Evolutionary conservation across 1,284 basidiomycete genomes (phyloP), one percentile per base, ranked within the genome.

Genomic region (Puccinia hordei): DNA sequence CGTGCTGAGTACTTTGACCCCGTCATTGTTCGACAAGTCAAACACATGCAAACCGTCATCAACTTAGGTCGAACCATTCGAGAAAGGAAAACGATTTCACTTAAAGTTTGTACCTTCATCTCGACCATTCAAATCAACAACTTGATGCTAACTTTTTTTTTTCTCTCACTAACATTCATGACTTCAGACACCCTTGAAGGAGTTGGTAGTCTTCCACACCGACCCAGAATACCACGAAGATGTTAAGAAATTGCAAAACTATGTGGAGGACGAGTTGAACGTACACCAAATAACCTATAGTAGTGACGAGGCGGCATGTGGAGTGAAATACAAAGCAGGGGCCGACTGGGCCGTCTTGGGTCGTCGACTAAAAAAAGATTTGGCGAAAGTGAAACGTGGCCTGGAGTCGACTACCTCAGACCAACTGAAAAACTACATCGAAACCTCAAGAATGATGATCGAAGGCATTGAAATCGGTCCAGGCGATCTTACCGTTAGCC

Each of bases 311-410:
- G 87, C 88, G 24, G 87, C 89, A 68, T 93, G 94, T 57, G 95
- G 95, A 49, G 93, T 98, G 83, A 91, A 91, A 83, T 99, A 98
- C 89, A 91, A 91, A 82, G 95, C 92, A 5, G 90, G 91, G 35
- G 97, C 97, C 19, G 97, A 99, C 87, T 99, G 95, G 94, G 89
- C 91, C n/a, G 91, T 93, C 9, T 89, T 99, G 73, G 97, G 97
- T 44, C 90, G 91, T 84, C 98, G 98, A 87, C 89, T 99, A 73
- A 91, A 95, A 83, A 98, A 95, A 86, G 95, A 98, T 86, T 88
- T 99, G 59, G 91, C 88, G 51, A 92, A 93, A 72, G 95, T 99
- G 83, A 93, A 94, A 88, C 92, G 91, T 80, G 93, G 91, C 0
- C 89, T 99, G 33, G 93, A 94, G 22, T 87, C 88, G 35, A 89